Conservation (phyloP, 306 rosid species). For the Cucurbita ficifolia region DNA sequence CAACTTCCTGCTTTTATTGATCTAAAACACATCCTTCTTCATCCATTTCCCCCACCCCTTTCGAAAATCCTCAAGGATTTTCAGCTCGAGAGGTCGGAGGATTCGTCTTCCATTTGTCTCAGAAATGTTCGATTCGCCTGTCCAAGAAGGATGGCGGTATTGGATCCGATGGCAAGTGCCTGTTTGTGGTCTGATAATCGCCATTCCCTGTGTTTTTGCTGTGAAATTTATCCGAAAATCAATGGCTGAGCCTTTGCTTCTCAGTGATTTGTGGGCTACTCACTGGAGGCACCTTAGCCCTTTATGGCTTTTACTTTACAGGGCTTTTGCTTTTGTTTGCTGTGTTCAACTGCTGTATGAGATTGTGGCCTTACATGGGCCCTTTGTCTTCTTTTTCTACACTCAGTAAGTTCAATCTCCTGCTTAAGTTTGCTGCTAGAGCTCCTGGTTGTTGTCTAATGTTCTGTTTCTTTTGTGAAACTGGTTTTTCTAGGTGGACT, state of each 20-base stretch:
- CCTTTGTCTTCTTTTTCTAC: slow-evolving; percentile 11
- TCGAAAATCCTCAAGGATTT: neutral
- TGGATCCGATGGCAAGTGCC: slow-evolving; percentile 18
- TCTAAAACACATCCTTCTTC: neutral
- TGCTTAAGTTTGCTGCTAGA: neutral
- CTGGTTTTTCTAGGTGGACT: slow-evolving; percentile 8
- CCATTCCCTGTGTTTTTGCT: neutral
- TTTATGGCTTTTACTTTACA: slow-evolving; percentile 7
- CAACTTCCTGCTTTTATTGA: neutral
- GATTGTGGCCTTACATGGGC: neutral
- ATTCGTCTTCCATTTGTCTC: neutral
- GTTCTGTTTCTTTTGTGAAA: neutral
- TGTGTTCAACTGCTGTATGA: slow-evolving; percentile 4
- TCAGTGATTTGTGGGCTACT: slow-evolving; percentile 3
- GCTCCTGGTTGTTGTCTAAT: neutral
- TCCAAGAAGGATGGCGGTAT: slow-evolving; percentile 2
- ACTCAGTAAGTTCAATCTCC: slow-evolving; percentile 4
- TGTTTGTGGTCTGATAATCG: slow-evolving; percentile 3
- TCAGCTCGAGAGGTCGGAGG: neutral
- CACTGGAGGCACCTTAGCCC: slow-evolving; percentile 9
- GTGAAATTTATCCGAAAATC: slow-evolving; percentile 2
- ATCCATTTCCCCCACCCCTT: neutral
- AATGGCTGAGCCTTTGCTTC: neutral
- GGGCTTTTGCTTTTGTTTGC: slow-evolving; percentile 12
- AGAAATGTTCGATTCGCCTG: neutral